phyloP scores from a whole-genome alignment of 441 rosid species.

The Euphorbia corollata region DNA sequence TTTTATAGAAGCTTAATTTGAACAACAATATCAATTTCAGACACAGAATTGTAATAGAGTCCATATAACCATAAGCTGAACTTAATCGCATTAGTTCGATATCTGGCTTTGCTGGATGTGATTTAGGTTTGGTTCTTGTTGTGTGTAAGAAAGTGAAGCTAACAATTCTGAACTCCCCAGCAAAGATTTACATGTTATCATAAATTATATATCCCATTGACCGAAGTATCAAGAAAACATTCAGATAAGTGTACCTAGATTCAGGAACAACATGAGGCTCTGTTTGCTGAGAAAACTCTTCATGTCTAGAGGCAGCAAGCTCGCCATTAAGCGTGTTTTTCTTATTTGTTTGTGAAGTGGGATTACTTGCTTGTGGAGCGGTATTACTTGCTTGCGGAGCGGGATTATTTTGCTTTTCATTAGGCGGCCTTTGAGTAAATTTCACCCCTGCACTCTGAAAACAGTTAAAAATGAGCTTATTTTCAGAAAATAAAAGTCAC shows the following conservation, averaged over 20 bases:
- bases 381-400: constrained; percentile 34
- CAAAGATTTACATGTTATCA: not conserved
- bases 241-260: constrained; percentile 36
- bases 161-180: not conserved
- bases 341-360: constrained; percentile 31
- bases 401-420: constrained; percentile 6
- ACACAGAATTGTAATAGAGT: not conserved
- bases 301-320: constrained; percentile 50
- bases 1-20: constrained; percentile 5
- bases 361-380: constrained; percentile 31
- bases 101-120: not conserved
- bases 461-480: constrained; percentile 10
- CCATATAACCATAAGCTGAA: not conserved
- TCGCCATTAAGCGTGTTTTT: constrained; percentile 52
- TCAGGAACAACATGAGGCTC: constrained; percentile 47
- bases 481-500: not conserved
- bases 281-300: constrained; percentile 36
- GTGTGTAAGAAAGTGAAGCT: not conserved
- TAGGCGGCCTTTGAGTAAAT: constrained; percentile 63
- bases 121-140: not conserved
- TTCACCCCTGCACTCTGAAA: constrained; percentile 78
- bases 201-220: too few relatives aligned
- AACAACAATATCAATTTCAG: not conserved
- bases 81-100: not conserved
- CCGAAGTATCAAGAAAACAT: not conserved